Evolutionary conservation across 805 yeast genomes (phyloP).

Genomic region (Saccharomycodes ludwigii): DNA sequence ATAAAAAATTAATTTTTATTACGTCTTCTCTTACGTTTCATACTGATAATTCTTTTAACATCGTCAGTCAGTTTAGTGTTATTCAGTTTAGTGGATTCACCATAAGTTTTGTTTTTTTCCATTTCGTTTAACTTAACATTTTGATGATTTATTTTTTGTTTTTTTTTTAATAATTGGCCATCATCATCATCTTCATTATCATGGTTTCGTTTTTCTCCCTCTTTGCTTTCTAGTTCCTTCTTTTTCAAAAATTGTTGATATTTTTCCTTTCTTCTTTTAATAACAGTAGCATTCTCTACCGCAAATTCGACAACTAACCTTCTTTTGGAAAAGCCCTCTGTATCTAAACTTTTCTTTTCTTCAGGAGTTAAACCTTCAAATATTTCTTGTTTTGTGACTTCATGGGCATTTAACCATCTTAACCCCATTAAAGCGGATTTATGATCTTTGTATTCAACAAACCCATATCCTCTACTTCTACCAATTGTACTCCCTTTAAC

Average conservation of each 20-base stretch:
- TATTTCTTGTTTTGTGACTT: conserved; percentile 60
- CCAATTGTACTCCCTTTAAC: conserved; percentile 79
- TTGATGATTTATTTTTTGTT: conserved; percentile 12
- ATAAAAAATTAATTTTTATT: conserved; percentile 22
- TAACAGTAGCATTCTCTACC: conserved; percentile 86
- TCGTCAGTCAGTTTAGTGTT: conserved; percentile 36
- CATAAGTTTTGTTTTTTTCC: conserved; percentile 13
- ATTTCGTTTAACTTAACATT: conserved; percentile 30
- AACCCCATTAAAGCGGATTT: conserved; percentile 89
- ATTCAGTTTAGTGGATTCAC: conserved; percentile 12
- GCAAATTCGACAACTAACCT: conserved; percentile 91
- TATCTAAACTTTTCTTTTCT: conserved; percentile 41
- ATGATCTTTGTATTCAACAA: conserved; percentile 86
- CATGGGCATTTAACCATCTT: conserved; percentile 93
- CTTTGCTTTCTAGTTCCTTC: conserved; percentile 21
- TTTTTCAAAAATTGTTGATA: conserved; percentile 30
- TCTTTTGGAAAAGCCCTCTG: conserved; percentile 46
- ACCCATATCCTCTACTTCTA: conserved; percentile 94
- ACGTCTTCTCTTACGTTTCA: conserved; percentile 56
- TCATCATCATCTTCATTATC: conserved; percentile 15
- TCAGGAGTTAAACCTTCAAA: conserved; percentile 59
- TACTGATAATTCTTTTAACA: conserved; percentile 51
- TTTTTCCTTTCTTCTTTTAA: conserved; percentile 77
- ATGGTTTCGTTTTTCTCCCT: conserved; percentile 17
- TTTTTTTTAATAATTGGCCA: conserved; percentile 7